Percentiles rank a stretch among this genome's conserved stretches.
Conservation (phyloP, 208 protist genomes). For the Leishmania major region DNA sequence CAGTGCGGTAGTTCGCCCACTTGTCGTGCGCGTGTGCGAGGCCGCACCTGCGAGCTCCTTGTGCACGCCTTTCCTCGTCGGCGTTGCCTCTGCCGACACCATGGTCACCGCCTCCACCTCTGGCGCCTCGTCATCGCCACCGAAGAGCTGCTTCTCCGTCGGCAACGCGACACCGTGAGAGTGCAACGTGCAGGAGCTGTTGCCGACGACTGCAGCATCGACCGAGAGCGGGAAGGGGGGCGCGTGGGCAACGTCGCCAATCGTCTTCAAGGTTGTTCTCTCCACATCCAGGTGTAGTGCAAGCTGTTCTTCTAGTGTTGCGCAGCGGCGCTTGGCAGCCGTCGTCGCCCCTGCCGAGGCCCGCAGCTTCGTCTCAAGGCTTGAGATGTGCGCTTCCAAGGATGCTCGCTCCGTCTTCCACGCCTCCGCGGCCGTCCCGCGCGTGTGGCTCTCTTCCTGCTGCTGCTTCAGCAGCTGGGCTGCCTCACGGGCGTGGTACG, state of each 20-base stretch:
- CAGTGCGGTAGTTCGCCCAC: slow-evolving; percentile 5
- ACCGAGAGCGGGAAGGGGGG: background rate
- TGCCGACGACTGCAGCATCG: background rate
- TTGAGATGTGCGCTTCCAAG: background rate
- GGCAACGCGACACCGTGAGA: background rate
- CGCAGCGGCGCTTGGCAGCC: background rate
- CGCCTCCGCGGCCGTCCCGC: slow-evolving; percentile 10
- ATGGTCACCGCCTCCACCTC: slow-evolving; percentile 22
- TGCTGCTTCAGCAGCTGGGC: slow-evolving; percentile 16
- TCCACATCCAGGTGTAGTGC: slow-evolving; percentile 15
- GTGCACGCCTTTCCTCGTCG: background rate
- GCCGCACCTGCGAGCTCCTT: background rate
- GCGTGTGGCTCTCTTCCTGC: slow-evolving; percentile 12
- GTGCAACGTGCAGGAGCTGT: background rate
- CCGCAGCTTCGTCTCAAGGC: slow-evolving; percentile 10
- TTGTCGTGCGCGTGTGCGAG: background rate
- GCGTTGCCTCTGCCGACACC: slow-evolving; percentile 1
- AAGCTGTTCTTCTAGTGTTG: slow-evolving; percentile 11
- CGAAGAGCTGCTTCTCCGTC: slow-evolving; percentile 30
- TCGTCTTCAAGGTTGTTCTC: slow-evolving; percentile 8
- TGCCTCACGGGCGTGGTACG: slow-evolving; percentile 16
- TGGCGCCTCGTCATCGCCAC: slow-evolving; percentile 10
- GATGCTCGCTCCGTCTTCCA: slow-evolving; percentile 27
- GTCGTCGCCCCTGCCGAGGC: background rate
- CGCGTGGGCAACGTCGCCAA: slow-evolving; percentile 9